These are phyloP conservation scores for Annona squamosa DNA, from an alignment of 164 flowering plant genomes.

Conservation along the genomic window DNA sequence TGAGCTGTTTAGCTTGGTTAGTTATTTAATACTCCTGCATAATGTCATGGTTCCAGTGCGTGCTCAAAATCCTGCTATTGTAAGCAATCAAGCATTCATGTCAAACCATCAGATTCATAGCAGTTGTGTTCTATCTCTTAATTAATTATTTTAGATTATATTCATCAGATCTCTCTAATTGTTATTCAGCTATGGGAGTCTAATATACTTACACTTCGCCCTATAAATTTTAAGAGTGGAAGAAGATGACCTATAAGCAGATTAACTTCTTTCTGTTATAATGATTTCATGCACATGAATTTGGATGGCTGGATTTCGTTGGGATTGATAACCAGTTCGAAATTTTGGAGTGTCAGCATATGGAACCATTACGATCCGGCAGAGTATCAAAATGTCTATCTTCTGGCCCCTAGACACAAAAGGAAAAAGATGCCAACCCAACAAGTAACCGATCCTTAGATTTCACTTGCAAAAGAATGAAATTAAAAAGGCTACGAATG, in stretches of 20 bases:
- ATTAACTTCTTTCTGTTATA: not conserved
- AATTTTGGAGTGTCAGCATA: not conserved
- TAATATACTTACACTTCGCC: no score
- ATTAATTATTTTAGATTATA: no score
- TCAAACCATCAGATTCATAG: not conserved
- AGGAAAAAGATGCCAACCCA: not conserved
- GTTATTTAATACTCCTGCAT: not conserved
- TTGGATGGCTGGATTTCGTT: not conserved
- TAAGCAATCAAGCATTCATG: not conserved
- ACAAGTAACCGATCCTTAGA: not conserved
- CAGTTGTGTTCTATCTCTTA: no score
- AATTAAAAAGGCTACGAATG: not conserved
- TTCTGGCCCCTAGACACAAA: not conserved
- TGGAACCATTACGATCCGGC: not conserved
- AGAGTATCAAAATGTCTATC: not conserved
- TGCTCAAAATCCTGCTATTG: not conserved
- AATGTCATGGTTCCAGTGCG: not conserved
- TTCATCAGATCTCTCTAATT: not conserved
- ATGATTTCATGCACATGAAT: not conserved
- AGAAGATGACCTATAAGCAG: not conserved
- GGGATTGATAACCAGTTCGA: not conserved
- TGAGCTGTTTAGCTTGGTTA: not conserved
- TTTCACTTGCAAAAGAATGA: not conserved
- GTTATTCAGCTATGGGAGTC: no score
- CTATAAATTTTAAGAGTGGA: not conserved